Evolutionary conservation across 139 green algal species (phyloP), one percentile per base, ranked within the genome.

Genomic region (Diplosphaera chodatii): DNA sequence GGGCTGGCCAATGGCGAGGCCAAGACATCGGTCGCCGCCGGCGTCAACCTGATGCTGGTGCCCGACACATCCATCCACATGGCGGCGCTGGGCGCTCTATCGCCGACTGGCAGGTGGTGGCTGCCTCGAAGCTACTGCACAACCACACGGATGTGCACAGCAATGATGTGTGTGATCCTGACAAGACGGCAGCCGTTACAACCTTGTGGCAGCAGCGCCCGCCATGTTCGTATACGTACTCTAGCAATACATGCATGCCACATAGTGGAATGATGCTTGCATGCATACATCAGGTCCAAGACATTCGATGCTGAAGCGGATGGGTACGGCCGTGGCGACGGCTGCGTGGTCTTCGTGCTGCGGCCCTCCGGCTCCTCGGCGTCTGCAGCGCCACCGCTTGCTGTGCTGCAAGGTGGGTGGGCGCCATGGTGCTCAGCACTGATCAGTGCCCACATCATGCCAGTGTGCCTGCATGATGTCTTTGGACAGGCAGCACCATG

Each of bases 251-350:
- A n/a, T n/a, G n/a, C n/a, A n/a, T n/a, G n/a, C n/a, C n/a, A n/a
- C n/a, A n/a, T n/a, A n/a, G n/a, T n/a, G n/a, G n/a, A n/a, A n/a
- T n/a, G n/a, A n/a, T n/a, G n/a, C n/a, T n/a, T n/a, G n/a, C n/a
- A n/a, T n/a, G n/a, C n/a, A n/a, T n/a, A n/a, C n/a, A n/a, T 23
- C 48, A 80, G 91, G 63, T 96, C 90, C 82, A 96, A 94, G 83
- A 80, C 91, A 2, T 77, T 96, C 29, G 91, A 97, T 62, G 78
- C 85, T 4, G 41, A 72, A 18, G 91, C 91, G 0, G 88, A 96
- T 67, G 91, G 91, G 29, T 94, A 94, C 68, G 89, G 89, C 28
- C 75, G 89, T 1, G 82, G 79, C 21, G 87, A 93, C 64, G 82
- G 70, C 3, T 85, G 68, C 27, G 55, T 68, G 4, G 64, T 74